A percentile compares a stretch with the other conserved stretches of the same genome.
phyloP scores from a whole-genome alignment of 2,329 filamentous ascomycete species.

The Penicillium crustosum region DNA sequence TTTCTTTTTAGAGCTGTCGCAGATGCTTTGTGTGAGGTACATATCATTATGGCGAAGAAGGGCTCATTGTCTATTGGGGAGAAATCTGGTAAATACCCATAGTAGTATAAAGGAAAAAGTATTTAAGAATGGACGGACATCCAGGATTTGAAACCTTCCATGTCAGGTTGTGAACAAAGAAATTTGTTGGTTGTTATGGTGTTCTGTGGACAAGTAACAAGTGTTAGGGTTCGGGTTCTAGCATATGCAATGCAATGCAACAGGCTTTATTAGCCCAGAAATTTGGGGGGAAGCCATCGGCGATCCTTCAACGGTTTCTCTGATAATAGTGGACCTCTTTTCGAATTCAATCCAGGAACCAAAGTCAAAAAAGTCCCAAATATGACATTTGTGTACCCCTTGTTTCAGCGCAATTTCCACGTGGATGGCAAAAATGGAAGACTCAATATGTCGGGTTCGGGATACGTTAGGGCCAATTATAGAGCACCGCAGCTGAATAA shows the following conservation, averaged over 20 bases:
- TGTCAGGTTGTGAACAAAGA: not conserved
- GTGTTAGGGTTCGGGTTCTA: not conserved
- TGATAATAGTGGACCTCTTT: not conserved
- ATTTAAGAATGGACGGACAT: not conserved
- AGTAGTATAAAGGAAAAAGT: no score
- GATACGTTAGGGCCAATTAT: not conserved
- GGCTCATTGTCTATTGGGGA: slow-evolving; percentile 55
- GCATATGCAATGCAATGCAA: slow-evolving; percentile 1
- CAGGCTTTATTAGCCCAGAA: not conserved
- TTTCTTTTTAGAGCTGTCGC: slow-evolving; percentile 38
- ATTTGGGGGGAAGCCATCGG: not conserved
- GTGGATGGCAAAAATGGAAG: not conserved
- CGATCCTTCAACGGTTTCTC: slow-evolving; percentile 5
- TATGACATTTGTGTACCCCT: not conserved
- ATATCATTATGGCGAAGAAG: slow-evolving; percentile 80
- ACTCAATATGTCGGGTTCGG: not conserved
- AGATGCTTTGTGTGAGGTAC: slow-evolving; percentile 72
- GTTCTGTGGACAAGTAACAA: not conserved
- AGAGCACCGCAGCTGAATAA: not conserved
- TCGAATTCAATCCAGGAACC: not conserved
- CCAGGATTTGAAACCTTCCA: not conserved
- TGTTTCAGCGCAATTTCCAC: not conserved
- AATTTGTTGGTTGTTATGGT: not conserved
- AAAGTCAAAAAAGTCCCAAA: not conserved
- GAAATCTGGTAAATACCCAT: not conserved